These are phyloP conservation scores for Mycena filopes DNA, from an alignment of 768 basidiomycete genomes.

Conservation along the genomic window DNA sequence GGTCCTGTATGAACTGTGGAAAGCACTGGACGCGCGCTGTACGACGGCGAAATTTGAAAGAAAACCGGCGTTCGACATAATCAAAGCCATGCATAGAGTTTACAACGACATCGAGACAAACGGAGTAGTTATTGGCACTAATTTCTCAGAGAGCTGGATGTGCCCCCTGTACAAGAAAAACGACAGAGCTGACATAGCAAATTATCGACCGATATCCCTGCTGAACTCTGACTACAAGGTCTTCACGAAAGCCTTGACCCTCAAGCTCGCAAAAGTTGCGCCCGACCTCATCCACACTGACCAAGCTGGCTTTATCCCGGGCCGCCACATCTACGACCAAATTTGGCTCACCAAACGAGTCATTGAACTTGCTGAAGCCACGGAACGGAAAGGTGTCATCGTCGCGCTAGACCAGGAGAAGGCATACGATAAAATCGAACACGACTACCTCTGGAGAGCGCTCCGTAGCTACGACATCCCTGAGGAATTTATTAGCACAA, in stretches of 20 bases:
- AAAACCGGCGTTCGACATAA: neutral
- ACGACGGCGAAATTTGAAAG: neutral
- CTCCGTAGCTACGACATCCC: neutral
- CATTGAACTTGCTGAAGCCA: neutral
- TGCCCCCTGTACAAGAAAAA: slow-evolving; percentile 10
- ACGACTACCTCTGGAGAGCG: no score
- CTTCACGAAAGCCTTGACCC: neutral
- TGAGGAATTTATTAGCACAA: neutral
- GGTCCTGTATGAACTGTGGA: neutral
- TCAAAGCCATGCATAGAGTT: neutral
- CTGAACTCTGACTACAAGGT: neutral
- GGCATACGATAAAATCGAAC: no score
- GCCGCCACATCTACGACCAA: no score
- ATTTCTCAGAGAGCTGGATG: slow-evolving; percentile 1
- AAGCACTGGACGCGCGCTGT: neutral
- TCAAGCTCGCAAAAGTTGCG: neutral
- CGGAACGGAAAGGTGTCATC: neutral
- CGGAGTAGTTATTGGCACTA: neutral
- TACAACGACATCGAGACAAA: neutral
- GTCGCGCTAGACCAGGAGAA: no score
- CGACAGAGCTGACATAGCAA: neutral
- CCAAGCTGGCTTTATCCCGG: no score
- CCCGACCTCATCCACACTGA: no score
- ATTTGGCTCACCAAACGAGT: neutral
- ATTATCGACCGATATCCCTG: neutral